phyloP scores from a whole-genome alignment of 2,329 filamentous ascomycete genomes.

The Lasiodiplodia sp. region DNA sequence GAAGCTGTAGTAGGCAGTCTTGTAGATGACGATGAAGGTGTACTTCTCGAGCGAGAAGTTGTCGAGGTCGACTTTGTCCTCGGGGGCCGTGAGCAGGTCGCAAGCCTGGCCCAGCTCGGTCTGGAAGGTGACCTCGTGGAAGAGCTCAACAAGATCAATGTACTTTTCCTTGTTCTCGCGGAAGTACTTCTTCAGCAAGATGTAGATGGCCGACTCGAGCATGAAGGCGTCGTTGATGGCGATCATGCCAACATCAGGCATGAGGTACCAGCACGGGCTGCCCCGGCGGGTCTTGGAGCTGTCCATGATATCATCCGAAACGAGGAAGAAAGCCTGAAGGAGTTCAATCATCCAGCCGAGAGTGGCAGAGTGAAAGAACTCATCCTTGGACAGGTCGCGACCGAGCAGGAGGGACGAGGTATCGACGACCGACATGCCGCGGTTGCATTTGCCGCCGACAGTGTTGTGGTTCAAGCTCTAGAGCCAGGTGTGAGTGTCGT shows the following conservation, averaged over 20 bases:
- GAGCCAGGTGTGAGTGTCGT: not conserved
- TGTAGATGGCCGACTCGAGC: slow-evolving; percentile 82
- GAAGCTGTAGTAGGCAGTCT: slow-evolving; percentile 99
- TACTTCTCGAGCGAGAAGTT: slow-evolving; percentile 98
- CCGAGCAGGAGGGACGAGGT: slow-evolving; percentile 81
- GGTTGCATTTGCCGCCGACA: slow-evolving; percentile 96
- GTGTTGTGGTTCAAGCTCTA: slow-evolving; percentile 87
- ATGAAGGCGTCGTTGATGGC: slow-evolving; percentile 96
- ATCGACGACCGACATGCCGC: slow-evolving; percentile 97
- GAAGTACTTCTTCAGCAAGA: slow-evolving; percentile 93
- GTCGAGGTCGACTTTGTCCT: slow-evolving; percentile 89
- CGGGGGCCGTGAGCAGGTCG: slow-evolving; percentile 93
- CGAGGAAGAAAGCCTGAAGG: slow-evolving; percentile 97
- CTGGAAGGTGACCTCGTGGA: slow-evolving; percentile 93
- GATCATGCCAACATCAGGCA: slow-evolving; percentile 87
- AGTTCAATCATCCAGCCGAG: slow-evolving; percentile 98
- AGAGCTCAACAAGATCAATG: slow-evolving; percentile 90
- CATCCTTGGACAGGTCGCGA: slow-evolving; percentile 74
- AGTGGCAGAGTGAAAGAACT: slow-evolving; percentile 87
- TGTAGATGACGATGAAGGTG: slow-evolving; percentile 98
- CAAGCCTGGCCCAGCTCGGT: slow-evolving; percentile 95
- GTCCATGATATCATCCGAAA: slow-evolving; percentile 99
- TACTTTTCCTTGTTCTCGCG: slow-evolving; percentile 79
- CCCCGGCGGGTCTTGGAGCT: slow-evolving; percentile 91
- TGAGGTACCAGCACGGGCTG: slow-evolving; percentile 95